phyloP scores from a whole-genome alignment of 2,329 filamentous ascomycete species.

The Emergomyces pasteurianus region DNA sequence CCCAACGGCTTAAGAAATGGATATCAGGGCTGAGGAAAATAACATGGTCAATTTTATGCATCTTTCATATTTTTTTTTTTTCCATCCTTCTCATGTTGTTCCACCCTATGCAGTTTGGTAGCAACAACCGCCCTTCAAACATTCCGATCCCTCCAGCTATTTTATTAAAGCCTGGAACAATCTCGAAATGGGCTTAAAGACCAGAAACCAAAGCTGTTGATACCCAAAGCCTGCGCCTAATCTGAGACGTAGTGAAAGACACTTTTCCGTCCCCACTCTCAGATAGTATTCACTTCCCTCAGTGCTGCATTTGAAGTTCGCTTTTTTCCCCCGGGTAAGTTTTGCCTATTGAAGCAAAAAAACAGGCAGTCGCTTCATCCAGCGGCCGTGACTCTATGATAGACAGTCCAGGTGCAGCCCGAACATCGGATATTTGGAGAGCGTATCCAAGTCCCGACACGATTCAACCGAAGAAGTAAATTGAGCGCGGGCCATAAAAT shows the following conservation, averaged over 20 bases:
- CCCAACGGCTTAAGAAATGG: not conserved
- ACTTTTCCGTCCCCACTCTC: not conserved
- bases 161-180: not conserved
- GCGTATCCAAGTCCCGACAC: too few species aligned
- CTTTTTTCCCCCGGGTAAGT: slow-evolving; percentile 7
- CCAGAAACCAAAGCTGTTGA: not conserved
- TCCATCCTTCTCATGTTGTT: not conserved
- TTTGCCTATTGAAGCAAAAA: too few species aligned
- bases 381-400: not conserved
- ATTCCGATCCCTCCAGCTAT: not conserved
- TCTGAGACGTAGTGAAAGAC: not conserved
- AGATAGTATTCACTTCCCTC: not conserved
- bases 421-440: not conserved
- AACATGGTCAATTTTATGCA: not conserved
- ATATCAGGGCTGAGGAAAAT: not conserved
- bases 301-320: not conserved
- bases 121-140: not conserved
- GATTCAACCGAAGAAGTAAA: too few species aligned
- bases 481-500: too few species aligned
- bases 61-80: not conserved
- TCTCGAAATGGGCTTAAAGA: not conserved
- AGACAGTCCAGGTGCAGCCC: not conserved
- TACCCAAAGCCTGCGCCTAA: not conserved
- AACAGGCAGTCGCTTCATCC: not conserved
- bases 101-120: too few species aligned